phyloP scores from a whole-genome alignment of 352 stramenopile species.

The Blastocystis sp. region DNA sequence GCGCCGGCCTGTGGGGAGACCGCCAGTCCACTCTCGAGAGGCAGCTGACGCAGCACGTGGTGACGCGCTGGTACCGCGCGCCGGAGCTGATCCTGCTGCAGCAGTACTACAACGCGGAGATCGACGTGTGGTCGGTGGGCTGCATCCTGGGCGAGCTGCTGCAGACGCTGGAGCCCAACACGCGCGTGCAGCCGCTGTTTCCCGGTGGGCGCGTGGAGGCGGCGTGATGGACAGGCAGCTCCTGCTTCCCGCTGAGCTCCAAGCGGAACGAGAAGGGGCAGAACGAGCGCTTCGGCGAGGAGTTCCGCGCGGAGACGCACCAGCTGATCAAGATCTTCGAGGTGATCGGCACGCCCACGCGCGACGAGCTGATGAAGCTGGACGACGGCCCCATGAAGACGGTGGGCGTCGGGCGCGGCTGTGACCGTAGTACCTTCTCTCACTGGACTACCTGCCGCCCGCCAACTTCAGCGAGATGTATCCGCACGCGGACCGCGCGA shows the following conservation, averaged over 20 bases:
- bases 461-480: constrained; percentile 75
- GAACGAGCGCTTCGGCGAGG: constrained; percentile 66
- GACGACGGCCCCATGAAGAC: constrained; percentile 67
- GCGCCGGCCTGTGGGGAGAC: constrained; percentile 28
- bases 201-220: background rate
- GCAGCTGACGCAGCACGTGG: constrained; percentile 82
- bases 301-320: constrained; percentile 62
- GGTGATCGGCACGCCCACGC: constrained; percentile 70
- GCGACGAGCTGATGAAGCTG: constrained; percentile 40
- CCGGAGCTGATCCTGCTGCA: constrained; percentile 85
- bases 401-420: background rate
- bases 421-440: constrained; percentile 57
- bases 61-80: constrained; percentile 85
- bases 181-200: constrained; percentile 48
- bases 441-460: constrained; percentile 24
- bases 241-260: constrained; percentile 68
- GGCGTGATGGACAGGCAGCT: constrained; percentile 10
- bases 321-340: constrained; percentile 73
- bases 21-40: constrained; percentile 71
- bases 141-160: constrained; percentile 86
- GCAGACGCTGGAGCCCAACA: constrained; percentile 63
- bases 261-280: constrained; percentile 41
- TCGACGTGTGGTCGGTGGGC: constrained; percentile 98
- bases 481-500: constrained; percentile 75
- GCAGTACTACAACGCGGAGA: constrained; percentile 86